Conservation (phyloP, 495 filamentous ascomycete species). For the Penicillium nucicola region DNA sequence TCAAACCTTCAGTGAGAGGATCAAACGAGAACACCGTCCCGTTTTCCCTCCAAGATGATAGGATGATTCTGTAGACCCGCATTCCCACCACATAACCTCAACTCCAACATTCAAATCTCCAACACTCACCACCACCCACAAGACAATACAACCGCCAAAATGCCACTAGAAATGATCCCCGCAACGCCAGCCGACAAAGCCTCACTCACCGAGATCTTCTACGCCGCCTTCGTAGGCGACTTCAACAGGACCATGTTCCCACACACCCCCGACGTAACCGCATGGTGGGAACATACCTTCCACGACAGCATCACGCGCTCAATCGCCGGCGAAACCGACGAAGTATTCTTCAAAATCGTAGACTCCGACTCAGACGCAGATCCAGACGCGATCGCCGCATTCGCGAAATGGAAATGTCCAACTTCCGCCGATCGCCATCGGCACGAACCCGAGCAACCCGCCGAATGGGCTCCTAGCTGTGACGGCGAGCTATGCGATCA, state of each 20-base stretch:
- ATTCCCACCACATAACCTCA: not conserved
- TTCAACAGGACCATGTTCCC: conserved; percentile 27
- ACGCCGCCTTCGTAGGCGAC: conserved; percentile 17
- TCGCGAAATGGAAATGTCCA: conserved; percentile 25
- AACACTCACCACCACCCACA: not conserved
- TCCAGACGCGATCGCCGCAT: conserved; percentile 12
- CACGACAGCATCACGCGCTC: not conserved
- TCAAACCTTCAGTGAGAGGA: too few species aligned
- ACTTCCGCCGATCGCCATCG: conserved; percentile 9
- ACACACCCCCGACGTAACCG: conserved; percentile 16
- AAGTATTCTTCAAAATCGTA: conserved; percentile 19
- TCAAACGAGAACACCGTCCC: too few species aligned
- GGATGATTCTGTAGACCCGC: too few species aligned
- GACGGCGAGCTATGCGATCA: conserved; percentile 17
- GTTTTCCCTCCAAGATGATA: too few species aligned
- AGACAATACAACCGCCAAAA: conserved; percentile 1
- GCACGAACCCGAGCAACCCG: conserved; percentile 2
- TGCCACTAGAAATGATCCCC: conserved; percentile 14
- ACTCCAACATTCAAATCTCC: too few species aligned
- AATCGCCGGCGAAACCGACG: not conserved
- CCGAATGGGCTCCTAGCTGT: conserved; percentile 12
- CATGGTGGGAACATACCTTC: conserved; percentile 14
- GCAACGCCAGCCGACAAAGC: conserved; percentile 15
- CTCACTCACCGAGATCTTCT: conserved; percentile 17
- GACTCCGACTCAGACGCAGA: conserved; percentile 4